Base-by-base conservation (phyloP, 306 rosid species). In the Canavalia ensiformis region DNA sequence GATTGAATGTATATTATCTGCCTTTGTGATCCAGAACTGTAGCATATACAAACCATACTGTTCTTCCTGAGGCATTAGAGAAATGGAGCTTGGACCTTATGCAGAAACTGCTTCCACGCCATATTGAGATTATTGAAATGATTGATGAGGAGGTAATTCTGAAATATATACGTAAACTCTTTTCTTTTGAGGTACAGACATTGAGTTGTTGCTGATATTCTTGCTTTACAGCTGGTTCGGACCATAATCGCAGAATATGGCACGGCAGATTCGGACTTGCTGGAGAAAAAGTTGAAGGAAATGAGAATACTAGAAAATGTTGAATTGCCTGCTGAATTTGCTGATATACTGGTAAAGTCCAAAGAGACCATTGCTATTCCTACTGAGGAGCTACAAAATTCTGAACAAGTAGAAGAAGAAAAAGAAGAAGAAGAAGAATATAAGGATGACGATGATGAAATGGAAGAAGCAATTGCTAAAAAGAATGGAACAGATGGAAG, bases 51-150 rank as follows among this genome's bases (percentile, higher is more conserved):
- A 95, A 95, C 83, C 99, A 95, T 65, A 95, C 99, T 41, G 98
- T 95, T 86, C 94, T 95, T 71, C 99, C 99, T 0, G 99, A 95
- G 90, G 99, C 99, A 83, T 86, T 95, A 87, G 99, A 95, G 90
- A 95, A 95, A 83, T 95, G 98, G 99, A 95, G 94, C 86, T 80
- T 92, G 33, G 97, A 90, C 63, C 98, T 95, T 60, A 88, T 95
- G 97, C 88, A 91, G 89, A 86, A 86, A 83, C 81, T 95, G 65
- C 99, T 95, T 83, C 99, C 99, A 72, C 96, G 97, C 68, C 99
- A 95, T 85, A 91, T 92, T 73, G 97, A 95, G 90, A 93, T 95
- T 59, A 89, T 93, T 76, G 90, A 92, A 84, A 68, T 86, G 90
- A 93, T 95, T 72, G 99, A 95, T 78, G 97, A 93, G 86, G 97